These are phyloP conservation scores for Mycena sanguinolenta DNA, from an alignment of 768 basidiomycete genomes.

Conservation along the genomic window DNA sequence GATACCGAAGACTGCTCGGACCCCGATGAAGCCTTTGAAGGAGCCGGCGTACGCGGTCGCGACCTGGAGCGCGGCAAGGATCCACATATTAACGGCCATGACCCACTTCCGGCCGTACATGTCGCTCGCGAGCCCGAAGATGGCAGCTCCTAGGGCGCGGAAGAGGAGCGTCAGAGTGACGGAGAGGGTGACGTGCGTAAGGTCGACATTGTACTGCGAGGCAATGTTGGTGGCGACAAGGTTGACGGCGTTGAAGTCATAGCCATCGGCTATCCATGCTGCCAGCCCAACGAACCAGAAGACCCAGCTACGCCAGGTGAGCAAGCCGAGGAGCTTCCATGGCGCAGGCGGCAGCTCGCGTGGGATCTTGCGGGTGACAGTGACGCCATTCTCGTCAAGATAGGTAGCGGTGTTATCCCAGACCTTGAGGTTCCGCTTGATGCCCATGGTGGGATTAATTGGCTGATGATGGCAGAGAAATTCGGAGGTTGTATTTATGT, in stretches of 20 bases:
- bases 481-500: background rate
- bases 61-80: conserved; percentile 4
- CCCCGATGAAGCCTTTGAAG: conserved; percentile 4
- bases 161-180: conserved; percentile 3
- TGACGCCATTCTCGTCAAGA: conserved; percentile 1
- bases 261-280: conserved; percentile 7
- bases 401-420: conserved; percentile 5
- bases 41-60: background rate
- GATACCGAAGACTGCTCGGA: conserved; percentile 5
- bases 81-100: conserved; percentile 3
- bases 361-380: conserved; percentile 4
- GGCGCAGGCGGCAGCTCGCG: conserved; percentile 6
- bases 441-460: conserved; percentile 2
- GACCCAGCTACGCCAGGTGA: conserved; percentile 1
- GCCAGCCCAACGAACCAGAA: conserved; percentile 5
- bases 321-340: conserved; percentile 5
- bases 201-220: conserved; percentile 2
- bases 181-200: conserved; percentile 1
- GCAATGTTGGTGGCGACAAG: conserved; percentile 7
- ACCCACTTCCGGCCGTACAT: conserved; percentile 10
- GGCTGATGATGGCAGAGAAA: conserved; percentile 4
- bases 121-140: conserved; percentile 6
- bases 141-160: background rate
- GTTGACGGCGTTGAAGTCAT: conserved; percentile 3
- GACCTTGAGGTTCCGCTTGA: conserved; percentile 7